A percentile compares a stretch with the other conserved stretches of the same genome.
These are phyloP conservation scores for Trichoderma endophyticum DNA, from an alignment of 2,329 filamentous ascomycete genomes.

Conservation along the genomic window DNA sequence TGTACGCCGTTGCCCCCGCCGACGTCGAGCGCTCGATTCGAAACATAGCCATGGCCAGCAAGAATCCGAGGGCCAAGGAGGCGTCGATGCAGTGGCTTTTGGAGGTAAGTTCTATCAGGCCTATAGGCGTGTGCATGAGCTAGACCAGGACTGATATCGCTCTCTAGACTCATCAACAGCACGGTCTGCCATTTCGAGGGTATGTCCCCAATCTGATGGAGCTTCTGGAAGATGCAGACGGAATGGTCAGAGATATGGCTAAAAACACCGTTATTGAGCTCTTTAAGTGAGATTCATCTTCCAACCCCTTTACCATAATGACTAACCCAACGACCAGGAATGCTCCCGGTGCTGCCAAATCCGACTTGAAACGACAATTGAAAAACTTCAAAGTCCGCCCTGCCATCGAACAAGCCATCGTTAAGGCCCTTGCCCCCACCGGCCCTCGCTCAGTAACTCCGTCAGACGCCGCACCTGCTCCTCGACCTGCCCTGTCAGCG, in stretches of 20 bases:
- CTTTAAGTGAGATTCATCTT: conserved; percentile 60
- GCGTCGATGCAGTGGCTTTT: conserved; percentile 80
- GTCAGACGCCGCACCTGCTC: conserved; percentile 36
- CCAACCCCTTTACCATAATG: not conserved
- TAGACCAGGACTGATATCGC: conserved; percentile 24
- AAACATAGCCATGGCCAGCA: conserved; percentile 72
- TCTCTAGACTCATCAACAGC: conserved; percentile 71
- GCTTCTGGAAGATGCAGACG: conserved; percentile 85
- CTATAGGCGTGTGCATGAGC: not conserved
- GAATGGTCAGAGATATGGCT: conserved; percentile 78
- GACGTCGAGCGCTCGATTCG: conserved; percentile 81
- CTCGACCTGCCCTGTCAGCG: conserved; percentile 45
- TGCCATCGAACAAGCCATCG: conserved; percentile 78
- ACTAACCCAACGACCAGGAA: conserved; percentile 45
- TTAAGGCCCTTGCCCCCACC: conserved; percentile 65
- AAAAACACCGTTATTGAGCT: conserved; percentile 82
- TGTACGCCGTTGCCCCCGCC: conserved; percentile 65
- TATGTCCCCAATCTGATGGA: conserved; percentile 84
- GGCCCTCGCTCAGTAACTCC: conserved; percentile 42
- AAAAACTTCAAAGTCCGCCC: conserved; percentile 81
- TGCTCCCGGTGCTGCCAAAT: conserved; percentile 79
- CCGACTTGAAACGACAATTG: conserved; percentile 83
- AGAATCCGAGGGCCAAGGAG: conserved; percentile 82
- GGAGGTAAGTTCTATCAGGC: conserved; percentile 49
- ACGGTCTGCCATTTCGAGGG: conserved; percentile 73